Base-by-base conservation (phyloP, 345 rosid genomes). In the Geranium brycei region DNA sequence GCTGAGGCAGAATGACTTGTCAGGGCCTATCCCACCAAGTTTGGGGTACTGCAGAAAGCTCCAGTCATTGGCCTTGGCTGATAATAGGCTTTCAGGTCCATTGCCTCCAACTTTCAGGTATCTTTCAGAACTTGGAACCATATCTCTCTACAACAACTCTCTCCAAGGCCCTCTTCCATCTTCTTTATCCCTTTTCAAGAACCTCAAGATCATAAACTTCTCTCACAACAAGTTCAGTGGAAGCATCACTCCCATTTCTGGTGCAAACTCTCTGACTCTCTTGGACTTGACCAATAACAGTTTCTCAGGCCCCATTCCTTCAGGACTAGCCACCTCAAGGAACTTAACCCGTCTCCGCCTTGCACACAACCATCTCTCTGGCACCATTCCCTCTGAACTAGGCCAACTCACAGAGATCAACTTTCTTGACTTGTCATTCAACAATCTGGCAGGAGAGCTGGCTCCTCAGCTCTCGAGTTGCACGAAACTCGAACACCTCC, bases 221-320 rank as follows among this genome's bases (percentile, higher is more conserved):
- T 89, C 96, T 4, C 87, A 76, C 72, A 91, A 91, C 64, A 85
- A 76, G 64, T 80, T 91, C 60, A 72, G 75, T 41, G 95, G 95
- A 31, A 64, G 81, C 56, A 83, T 91, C 58, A 67, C 59, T 70
- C 89, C 92, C 17, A 83, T 91, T 58, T 77, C 82, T 19, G 87
- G 88, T 60, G 84, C 91, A 7, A 78, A 66, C 69, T 78, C 75
- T 64, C 67, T 87, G 63, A 80, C 82, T 4, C 84, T 84, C 10
- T 67, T 91, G 57, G 98, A 91, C 76, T 75, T 91, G 58, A 89
- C 93, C 32, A 88, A 89, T 51, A 91, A 91, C 69, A 74, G 82
- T 62, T 89, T 87, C 70, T 73, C 88, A 0, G 89, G 91, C 68
- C 73, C 74, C 11, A 73, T 91, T 68, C 92, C 95, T 62, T 64